Conservation (phyloP, 345 rosid genomes). For the Lumnitzera littorea region DNA sequence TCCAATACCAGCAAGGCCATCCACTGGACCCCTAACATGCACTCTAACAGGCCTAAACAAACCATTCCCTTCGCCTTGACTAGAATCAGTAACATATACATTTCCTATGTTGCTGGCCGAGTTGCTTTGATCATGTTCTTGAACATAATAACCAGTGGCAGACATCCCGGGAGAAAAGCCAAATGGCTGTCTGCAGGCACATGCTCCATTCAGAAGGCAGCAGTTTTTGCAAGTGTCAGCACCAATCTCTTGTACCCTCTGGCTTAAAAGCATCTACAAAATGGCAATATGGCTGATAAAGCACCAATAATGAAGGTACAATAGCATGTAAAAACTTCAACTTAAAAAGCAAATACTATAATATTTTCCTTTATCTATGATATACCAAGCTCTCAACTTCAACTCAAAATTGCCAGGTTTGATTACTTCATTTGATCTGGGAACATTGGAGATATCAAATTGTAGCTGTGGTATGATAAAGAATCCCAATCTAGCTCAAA, state of each 20-base stretch:
- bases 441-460: no score
- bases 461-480: not conserved
- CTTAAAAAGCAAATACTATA: conserved; percentile 7
- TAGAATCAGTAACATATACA: conserved; percentile 56
- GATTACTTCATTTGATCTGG: no score
- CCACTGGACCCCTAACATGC: conserved; percentile 81
- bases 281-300: conserved; percentile 4
- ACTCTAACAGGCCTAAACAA: conserved; percentile 78
- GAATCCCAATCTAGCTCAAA: not conserved
- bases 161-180: conserved; percentile 53
- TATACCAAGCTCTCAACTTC: no score
- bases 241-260: conserved; percentile 79
- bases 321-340: conserved; percentile 12
- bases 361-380: not conserved
- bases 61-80: conserved; percentile 72
- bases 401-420: no score
- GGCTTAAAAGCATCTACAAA: conserved; percentile 86
- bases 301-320: not conserved
- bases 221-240: conserved; percentile 85
- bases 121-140: conserved; percentile 62
- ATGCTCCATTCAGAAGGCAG: conserved; percentile 57
- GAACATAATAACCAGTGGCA: conserved; percentile 53
- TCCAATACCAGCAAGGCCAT: conserved; percentile 98
- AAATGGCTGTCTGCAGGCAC: conserved; percentile 80
- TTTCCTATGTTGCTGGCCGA: conserved; percentile 49